A percentile compares a stretch with the other conserved stretches of the same genome.
Evolutionary conservation across 768 basidiomycete genomes (phyloP).

Genomic region (Suillus fuscotomentosus): DNA sequence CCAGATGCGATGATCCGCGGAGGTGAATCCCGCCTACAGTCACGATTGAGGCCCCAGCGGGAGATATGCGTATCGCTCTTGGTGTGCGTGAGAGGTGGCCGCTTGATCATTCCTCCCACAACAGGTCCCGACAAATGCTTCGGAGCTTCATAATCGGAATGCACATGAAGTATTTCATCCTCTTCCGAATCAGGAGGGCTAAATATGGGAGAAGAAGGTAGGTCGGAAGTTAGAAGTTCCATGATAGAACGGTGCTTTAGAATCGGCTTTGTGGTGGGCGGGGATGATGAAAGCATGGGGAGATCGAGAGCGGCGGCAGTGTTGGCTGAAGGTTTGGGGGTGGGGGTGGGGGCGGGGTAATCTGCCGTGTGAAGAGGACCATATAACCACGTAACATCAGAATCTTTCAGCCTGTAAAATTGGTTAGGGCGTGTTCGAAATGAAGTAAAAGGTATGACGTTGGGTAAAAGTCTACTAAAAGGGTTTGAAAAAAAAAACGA

Average conservation of each 20-base stretch:
- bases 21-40: slow-evolving; percentile 64
- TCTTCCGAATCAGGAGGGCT: slow-evolving; percentile 58
- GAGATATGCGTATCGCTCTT: slow-evolving; percentile 87
- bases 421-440: slow-evolving; percentile 13
- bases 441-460: background rate
- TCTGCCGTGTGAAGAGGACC: slow-evolving; percentile 95
- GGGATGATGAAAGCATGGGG: slow-evolving; percentile 32
- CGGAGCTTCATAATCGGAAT: slow-evolving; percentile 21
- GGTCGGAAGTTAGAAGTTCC: slow-evolving; percentile 81
- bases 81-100: slow-evolving; percentile 73
- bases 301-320: slow-evolving; percentile 36
- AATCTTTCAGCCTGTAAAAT: slow-evolving; percentile 88
- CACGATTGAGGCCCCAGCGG: slow-evolving; percentile 46
- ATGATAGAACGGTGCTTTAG: slow-evolving; percentile 93
- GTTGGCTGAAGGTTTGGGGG: slow-evolving; percentile 42
- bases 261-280: slow-evolving; percentile 71
- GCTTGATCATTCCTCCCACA: slow-evolving; percentile 6
- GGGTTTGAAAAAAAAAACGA: slow-evolving; percentile 1
- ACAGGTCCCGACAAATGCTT: background rate
- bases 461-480: background rate
- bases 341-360: slow-evolving; percentile 73
- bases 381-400: slow-evolving; percentile 98
- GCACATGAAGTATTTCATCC: slow-evolving; percentile 21
- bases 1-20: slow-evolving; percentile 47
- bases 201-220: slow-evolving; percentile 61